phyloP scores from a whole-genome alignment of 228 moss, liverwort and hornwort genomes.

The Sphagnum fallax region DNA sequence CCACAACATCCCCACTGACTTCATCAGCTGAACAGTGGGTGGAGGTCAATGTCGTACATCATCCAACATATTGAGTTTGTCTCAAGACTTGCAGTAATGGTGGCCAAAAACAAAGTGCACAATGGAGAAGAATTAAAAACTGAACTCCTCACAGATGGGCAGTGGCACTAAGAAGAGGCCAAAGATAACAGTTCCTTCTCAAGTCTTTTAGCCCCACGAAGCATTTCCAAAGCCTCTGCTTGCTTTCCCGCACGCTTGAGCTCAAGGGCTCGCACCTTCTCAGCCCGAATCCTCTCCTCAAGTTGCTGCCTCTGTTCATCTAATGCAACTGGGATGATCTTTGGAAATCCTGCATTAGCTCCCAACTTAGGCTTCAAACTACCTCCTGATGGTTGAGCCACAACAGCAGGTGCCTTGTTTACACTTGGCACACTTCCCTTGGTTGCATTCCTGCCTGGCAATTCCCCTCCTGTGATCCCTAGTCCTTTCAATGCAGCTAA shows the following conservation, averaged over 20 bases:
- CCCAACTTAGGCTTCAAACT: not conserved
- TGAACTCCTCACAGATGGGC: not conserved
- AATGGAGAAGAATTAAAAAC: no score
- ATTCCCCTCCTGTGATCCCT: slow-evolving; percentile 68
- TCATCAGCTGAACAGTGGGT: no score
- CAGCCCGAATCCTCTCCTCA: slow-evolving; percentile 73
- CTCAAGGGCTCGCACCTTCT: slow-evolving; percentile 79
- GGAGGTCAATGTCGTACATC: no score
- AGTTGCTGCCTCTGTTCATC: slow-evolving; percentile 61
- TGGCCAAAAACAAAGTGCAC: no score
- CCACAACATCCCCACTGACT: no score
- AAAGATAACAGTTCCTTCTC: slow-evolving; percentile 76
- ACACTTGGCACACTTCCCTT: slow-evolving; percentile 8
- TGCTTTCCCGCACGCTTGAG: slow-evolving; percentile 84
- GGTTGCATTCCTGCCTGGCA: slow-evolving; percentile 19
- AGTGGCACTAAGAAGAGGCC: slow-evolving; percentile 9
- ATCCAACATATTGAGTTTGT: no score
- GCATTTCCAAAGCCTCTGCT: slow-evolving; percentile 74
- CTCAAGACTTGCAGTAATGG: no score
- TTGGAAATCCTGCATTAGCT: not conserved
- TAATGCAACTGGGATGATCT: not conserved
- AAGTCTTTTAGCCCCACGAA: slow-evolving; percentile 77
- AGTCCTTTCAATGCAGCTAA: slow-evolving; percentile 80
- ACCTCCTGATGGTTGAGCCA: not conserved
- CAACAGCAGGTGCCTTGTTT: not conserved